Evolutionary conservation across 106 monocot genomes (phyloP), one percentile per base, ranked within the genome.

Genomic region (Dendrobium chrysotoxum): DNA sequence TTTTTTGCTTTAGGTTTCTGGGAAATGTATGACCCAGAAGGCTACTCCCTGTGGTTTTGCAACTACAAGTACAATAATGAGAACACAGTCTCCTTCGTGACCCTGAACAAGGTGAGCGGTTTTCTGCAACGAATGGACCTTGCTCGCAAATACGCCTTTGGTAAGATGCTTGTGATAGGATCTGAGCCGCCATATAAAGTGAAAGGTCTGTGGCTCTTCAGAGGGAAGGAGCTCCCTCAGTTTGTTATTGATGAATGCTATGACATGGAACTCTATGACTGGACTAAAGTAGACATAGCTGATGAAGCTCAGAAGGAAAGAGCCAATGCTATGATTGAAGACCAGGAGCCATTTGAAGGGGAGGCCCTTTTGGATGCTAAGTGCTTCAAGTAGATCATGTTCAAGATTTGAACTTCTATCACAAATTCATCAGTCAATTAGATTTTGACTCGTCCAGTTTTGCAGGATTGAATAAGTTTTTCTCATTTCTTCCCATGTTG

Each of bases 121-220:
- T 91, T 91, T 79, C 81, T 88, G 84, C 91, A 91, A 81, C 84
- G 91, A 11, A 88, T 88, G 91, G 91, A 91, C 54, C 83, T 91
- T 5, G 84, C 77, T 70, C 91, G 88, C 80, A 91, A 91, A 82
- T 91, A 88, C 41, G 88, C 91, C 2, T 91, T 91, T 47, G 91
- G 91, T 7, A 91, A 91, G 88, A 91, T 88, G 91, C 91, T 91
- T 35, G 81, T 91, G 17, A 91, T 91, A 30, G 91, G 91, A 16
- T 84, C 81, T 0, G 80, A 82, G 73, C 85, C 91, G 1, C 91
- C 91, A 1, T 91, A 44, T 81, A 91, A 91, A 78, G 86, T 91
- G 28, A 88, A 91, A 86, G 91, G 91, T 0, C 80, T 91, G 17
- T 91, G 91, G 91, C 86, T 91, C 10, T 88, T 91, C 85, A 85